A percentile compares a stretch with the other conserved stretches of the same genome.
These are phyloP conservation scores for Paramecium octaurelia DNA, from an alignment of 73 alveolate genomes.

Conservation along the genomic window DNA sequence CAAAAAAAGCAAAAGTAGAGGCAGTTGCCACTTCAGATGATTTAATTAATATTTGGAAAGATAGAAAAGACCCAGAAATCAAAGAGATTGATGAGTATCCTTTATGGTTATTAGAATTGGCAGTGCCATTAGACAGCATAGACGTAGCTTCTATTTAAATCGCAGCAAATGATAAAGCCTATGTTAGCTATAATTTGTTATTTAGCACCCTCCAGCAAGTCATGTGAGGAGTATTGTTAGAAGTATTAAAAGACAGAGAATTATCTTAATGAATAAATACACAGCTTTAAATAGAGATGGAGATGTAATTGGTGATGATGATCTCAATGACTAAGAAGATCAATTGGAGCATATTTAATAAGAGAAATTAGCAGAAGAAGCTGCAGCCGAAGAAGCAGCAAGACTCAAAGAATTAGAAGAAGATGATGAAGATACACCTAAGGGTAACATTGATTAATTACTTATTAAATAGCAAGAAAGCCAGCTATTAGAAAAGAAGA, in stretches of 20 bases:
- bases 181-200: not conserved
- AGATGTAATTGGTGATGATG: conserved; percentile 5
- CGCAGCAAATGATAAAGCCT: not conserved
- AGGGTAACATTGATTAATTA: not conserved
- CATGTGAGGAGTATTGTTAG: conserved; percentile 7
- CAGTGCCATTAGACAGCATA: not conserved
- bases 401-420: not conserved
- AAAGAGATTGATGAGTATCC: conserved; percentile 47
- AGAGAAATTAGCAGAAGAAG: conserved; percentile 5
- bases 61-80: conserved; percentile 36
- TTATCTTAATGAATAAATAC: not conserved
- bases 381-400: conserved; percentile 21
- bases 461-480: not conserved
- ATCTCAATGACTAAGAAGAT: not conserved
- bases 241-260: not conserved
- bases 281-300: not conserved
- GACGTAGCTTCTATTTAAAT: not conserved
- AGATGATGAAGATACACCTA: conserved; percentile 42
- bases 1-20: conserved; percentile 35
- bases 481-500: not conserved
- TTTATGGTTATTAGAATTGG: conserved; percentile 33
- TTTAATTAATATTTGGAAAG: conserved; percentile 49
- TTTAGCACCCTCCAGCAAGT: conserved; percentile 13
- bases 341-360: not conserved
- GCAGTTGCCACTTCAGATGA: conserved; percentile 33